Base-by-base conservation (phyloP, 805 yeast genomes). In the Saccharomycopsis sp. region DNA sequence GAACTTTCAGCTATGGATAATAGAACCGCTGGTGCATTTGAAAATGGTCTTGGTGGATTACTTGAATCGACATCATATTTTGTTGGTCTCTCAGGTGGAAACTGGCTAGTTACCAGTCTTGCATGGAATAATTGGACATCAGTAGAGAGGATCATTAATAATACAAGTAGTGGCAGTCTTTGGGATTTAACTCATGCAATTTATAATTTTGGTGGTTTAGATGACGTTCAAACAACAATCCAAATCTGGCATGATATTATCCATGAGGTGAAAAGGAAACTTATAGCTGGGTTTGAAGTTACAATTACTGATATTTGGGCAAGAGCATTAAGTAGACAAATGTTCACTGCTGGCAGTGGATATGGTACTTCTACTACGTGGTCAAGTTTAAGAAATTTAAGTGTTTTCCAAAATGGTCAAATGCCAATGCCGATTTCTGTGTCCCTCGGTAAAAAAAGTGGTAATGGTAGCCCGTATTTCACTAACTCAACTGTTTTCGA, bases 271-370 rank as follows among this genome's bases (percentile, higher is more conserved):
- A 61, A 64, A 9, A 67, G 53, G 3, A 79, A 78, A 54, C 59
- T 61, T 44, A 60, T 64, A 19, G 88, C 88, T 2, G 93, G 93
- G 0, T 85, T 70, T 58, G 67, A 70, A 14, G 67, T 78, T 13
- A 66, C 84, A 3, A 53, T 84, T 23, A 80, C 90, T 3, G 95
- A 85, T 59, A 72, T 76, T 45, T 85, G 90, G 93, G 88, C 87
- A 3, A 69, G 88, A 52, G 78, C 79, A 2, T 64, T 86, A 42
- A 73, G 90, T 2, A 74, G 81, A 53, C 87, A 82, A 62, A 74
- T 85, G 50, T 76, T 88, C 68, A 74, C 62, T 1, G 66, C 78
- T 2, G 72, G 75, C 50, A 78, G 77, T 2, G 73, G 76, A 50
- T 78, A 78, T 60, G 79, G 83, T 45, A 85, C 77, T 1, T 81